Evolutionary conservation across 2,329 filamentous ascomycete species (phyloP), one percentile per base, ranked within the genome.

Genomic region (Ophiostoma pallidulum): DNA sequence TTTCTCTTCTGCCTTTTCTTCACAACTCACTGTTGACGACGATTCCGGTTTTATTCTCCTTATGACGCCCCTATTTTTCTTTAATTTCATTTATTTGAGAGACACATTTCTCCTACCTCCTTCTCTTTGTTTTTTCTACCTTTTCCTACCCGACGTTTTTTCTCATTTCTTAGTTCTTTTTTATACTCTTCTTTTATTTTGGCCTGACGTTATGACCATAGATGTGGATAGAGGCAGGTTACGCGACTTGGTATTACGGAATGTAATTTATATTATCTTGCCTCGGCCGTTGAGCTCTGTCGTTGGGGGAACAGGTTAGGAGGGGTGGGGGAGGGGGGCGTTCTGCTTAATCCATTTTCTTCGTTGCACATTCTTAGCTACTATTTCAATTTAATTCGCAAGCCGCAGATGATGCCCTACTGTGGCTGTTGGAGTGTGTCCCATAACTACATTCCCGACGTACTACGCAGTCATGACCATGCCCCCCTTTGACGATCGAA

Each of bases 161-260:
- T 18, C 13, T n/a, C 22, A 1, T 8, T 35, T 44, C 14, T 40
- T 9, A 12, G 9, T 26, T 20, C 4, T 33, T 28, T 28, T 24
- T 28, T 28, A 6, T 31, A 18, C 35, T 45, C 16, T 16, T 10
- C n/a, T 42, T 42, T 36, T 31, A 29, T 28, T 41, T 13, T 8
- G n/a, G 18, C 28, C 16, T 22, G 36, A n/a, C 36, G 36, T 49
- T 37, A 49, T 44, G 47, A 45, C 42, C 35, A 45, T 46, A 50
- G 48, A 50, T 19, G 33, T n/a, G 22, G 39, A 26, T 24, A 45
- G 24, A 38, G 32, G 28, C 42, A 29, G 14, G 22, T 24, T 33
- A 38, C 42, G 24, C 42, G 42, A 45, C n/a, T 38, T 22, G 29
- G 41, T 38, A 45, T 16, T 24, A 31, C 12, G 18, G 42, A n/a